These are phyloP conservation scores for Tarenaya hassleriana DNA, from an alignment of 345 rosid genomes.

Conservation along the genomic window DNA sequence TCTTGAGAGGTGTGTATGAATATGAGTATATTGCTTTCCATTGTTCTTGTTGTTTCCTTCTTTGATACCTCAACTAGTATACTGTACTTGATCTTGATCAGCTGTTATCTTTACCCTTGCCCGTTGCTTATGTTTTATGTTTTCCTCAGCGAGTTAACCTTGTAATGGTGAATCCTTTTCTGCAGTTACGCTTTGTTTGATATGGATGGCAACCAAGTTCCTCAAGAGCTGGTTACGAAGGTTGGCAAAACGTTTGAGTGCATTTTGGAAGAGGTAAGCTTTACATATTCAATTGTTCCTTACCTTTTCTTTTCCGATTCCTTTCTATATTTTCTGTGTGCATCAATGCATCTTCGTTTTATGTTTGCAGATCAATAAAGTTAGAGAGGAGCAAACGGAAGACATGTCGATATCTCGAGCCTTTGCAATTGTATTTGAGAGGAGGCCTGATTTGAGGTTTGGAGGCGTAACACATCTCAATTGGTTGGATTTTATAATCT, in stretches of 20 bases:
- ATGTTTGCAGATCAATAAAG: slow-evolving; percentile 60
- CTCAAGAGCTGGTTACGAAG: slow-evolving; percentile 68
- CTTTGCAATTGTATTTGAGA: slow-evolving; percentile 65
- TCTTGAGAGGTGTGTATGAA: slow-evolving; percentile 60
- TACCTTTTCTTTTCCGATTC: neutral
- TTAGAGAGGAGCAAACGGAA: slow-evolving; percentile 55
- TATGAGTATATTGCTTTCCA: neutral
- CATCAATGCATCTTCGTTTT: slow-evolving; percentile 21
- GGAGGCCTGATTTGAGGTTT: slow-evolving; percentile 75
- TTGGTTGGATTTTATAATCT: neutral
- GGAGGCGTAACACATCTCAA: slow-evolving; percentile 4
- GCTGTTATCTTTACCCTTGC: neutral
- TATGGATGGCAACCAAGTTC: slow-evolving; percentile 79
- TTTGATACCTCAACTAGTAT: neutral
- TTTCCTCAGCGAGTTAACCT: neutral
- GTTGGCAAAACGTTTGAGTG: slow-evolving; percentile 80
- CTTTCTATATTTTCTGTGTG: neutral
- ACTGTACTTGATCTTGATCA: too few relatives aligned
- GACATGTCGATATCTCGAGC: slow-evolving; percentile 79
- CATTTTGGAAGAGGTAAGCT: slow-evolving; percentile 67
- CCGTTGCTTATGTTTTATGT: neutral
- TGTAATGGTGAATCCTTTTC: slow-evolving; percentile 12
- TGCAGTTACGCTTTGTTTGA: slow-evolving; percentile 65
- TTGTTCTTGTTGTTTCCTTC: neutral
- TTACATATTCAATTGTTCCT: neutral